Evolutionary conservation across 2,329 filamentous ascomycete species (phyloP).

Genomic region (Penicillium sp.): DNA sequence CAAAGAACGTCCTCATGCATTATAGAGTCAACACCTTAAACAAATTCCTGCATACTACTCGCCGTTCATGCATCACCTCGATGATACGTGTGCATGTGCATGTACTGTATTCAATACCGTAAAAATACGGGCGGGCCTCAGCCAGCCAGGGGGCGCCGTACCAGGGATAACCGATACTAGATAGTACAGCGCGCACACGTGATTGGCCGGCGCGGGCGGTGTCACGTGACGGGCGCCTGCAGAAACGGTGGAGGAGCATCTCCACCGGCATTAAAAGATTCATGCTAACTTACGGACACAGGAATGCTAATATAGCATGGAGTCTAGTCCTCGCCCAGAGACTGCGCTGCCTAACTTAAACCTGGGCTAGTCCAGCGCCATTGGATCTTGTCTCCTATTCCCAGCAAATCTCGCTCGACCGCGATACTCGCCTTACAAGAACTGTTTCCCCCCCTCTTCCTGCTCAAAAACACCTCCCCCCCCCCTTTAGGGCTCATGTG

Average conservation of each 20-base stretch:
- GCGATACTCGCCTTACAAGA: neutral
- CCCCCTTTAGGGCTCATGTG: constrained; percentile 27
- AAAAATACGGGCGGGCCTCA: neutral
- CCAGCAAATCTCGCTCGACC: neutral
- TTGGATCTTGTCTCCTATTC: neutral
- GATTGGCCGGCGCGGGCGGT: neutral
- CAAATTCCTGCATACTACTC: no score
- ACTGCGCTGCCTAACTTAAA: neutral
- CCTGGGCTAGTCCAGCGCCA: neutral
- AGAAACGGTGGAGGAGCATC: neutral
- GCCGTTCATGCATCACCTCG: no score
- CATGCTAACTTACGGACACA: neutral
- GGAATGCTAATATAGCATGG: neutral
- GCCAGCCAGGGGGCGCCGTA: neutral
- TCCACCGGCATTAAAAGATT: neutral
- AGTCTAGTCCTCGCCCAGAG: neutral
- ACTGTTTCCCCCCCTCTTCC: neutral
- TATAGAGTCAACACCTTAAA: no score
- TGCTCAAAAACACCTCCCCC: neutral
- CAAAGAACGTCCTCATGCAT: no score
- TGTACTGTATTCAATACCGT: neutral
- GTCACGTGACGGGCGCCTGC: neutral
- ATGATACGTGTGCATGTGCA: neutral
- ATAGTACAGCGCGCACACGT: neutral
- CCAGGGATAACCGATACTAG: no score